Evolutionary conservation across 2,329 filamentous ascomycete species (phyloP).

Genomic region (Sporothrix brunneoviolacea): DNA sequence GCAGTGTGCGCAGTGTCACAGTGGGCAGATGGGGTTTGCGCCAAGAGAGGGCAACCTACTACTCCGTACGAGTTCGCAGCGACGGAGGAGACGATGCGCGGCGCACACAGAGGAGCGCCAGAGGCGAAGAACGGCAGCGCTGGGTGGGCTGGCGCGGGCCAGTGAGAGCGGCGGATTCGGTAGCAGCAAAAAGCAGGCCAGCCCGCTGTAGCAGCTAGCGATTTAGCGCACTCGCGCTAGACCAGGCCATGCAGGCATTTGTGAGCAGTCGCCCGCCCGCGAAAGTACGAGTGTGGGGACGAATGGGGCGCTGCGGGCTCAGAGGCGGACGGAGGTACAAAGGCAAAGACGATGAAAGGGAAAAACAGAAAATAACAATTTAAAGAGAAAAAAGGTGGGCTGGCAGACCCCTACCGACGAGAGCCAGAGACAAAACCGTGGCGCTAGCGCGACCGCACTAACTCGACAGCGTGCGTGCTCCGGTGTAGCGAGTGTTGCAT

Average conservation of each 20-base stretch:
- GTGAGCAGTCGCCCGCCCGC: not conserved
- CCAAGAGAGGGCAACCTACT: too few species aligned
- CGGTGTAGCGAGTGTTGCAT: slow-evolving; percentile 10
- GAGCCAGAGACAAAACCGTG: not conserved
- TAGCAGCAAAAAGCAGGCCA: slow-evolving; percentile 4
- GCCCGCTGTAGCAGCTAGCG: slow-evolving; percentile 11
- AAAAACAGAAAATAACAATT: not conserved
- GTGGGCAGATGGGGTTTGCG: too few species aligned
- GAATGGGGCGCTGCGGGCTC: too few species aligned
- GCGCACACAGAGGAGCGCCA: not conserved
- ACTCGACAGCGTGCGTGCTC: slow-evolving; percentile 15
- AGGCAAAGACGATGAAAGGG: not conserved
- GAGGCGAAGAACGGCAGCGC: slow-evolving; percentile 2
- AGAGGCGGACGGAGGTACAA: too few species aligned
- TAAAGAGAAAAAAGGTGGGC: not conserved
- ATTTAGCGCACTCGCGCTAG: slow-evolving; percentile 6
- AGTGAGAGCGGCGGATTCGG: not conserved
- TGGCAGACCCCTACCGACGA: not conserved
- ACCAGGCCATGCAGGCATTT: not conserved
- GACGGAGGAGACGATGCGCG: too few species aligned
- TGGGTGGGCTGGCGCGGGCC: not conserved
- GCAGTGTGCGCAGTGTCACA: too few species aligned
- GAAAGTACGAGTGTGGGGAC: too few species aligned
- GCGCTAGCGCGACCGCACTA: slow-evolving; percentile 11
- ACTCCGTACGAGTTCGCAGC: too few species aligned